phyloP scores from a whole-genome alignment of 768 basidiomycete genomes.

The Lactifluus echinatus region DNA sequence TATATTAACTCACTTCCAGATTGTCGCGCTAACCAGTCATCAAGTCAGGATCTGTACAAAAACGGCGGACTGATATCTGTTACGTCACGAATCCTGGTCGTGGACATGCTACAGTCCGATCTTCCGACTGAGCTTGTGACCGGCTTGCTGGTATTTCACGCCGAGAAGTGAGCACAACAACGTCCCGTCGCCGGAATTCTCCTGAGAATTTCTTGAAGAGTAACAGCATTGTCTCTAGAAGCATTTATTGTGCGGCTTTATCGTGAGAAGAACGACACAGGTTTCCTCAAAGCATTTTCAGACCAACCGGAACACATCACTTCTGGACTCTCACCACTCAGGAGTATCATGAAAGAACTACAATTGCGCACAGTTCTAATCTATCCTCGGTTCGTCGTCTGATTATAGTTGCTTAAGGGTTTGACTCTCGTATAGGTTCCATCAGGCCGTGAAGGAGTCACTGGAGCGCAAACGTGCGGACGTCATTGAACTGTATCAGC shows the following conservation, averaged over 20 bases:
- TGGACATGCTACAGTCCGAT: conserved; percentile 85
- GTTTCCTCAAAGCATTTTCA: conserved; percentile 95
- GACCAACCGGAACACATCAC: conserved; percentile 96
- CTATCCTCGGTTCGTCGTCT: conserved; percentile 64
- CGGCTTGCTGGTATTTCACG: conserved; percentile 84
- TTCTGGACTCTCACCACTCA: conserved; percentile 83
- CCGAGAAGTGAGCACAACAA: conserved; percentile 58
- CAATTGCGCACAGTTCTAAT: conserved; percentile 85
- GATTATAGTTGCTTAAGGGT: neutral
- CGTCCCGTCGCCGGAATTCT: neutral
- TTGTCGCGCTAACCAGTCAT: neutral
- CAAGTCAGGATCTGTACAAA: conserved; percentile 72
- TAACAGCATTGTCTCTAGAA: conserved; percentile 76
- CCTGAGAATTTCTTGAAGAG: conserved; percentile 35
- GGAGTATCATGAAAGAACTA: conserved; percentile 87
- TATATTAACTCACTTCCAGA: no score
- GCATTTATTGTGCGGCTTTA: conserved; percentile 91
- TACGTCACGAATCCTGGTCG: conserved; percentile 89
- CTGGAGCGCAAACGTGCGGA: conserved; percentile 82
- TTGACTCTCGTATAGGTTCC: conserved; percentile 51
- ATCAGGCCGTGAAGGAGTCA: conserved; percentile 75
- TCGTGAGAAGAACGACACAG: conserved; percentile 79
- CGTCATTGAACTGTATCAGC: conserved; percentile 85
- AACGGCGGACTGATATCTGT: conserved; percentile 85
- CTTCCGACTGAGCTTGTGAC: conserved; percentile 82